Evolutionary conservation across 2,329 filamentous ascomycete species (phyloP), one percentile per base, ranked within the genome.

Genomic region (Ambrosiella xylebori): DNA sequence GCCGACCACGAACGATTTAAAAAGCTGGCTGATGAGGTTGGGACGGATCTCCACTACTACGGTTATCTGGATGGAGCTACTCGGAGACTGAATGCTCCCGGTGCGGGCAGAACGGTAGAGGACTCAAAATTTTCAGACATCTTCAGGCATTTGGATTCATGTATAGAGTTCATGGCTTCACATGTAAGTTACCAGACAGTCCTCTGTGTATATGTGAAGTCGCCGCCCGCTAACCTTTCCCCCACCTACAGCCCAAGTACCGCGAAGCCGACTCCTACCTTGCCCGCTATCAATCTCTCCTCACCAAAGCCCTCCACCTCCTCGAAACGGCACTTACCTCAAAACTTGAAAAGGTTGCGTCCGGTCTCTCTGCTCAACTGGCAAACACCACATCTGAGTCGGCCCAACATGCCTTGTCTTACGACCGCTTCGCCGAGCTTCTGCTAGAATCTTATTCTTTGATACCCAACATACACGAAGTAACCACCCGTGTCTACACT

Each of bases 11-110:
- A 78, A 64, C 81, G 86, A 27, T 76, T 96, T 45, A 82, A 87
- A 61, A 79, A 77, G 63, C 77, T 98, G 47, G 88, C 89, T 2
- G 81, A 94, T 63, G 84, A 89, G 60, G 85, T 98, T 59, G 85
- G 87, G 35, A 86, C 87, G 27, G 94, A 96, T 64, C 74, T 96
- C n/a, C 84, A 90, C 66, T 96, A 95, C 70, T 98, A 98, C 69
- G 81, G 86, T 17, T 96, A 95, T 66, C 77, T 98, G 5, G 93
- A 98, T 63, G 89, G 85, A 52, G 89, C 91, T 61, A 95, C 89
- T 0, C 80, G 90, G 58, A 80, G 89, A 12, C 79, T 98, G 59
- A 97, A 97, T 73, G 90, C 90, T 0, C 90, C 93, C 0, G 89
- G 90, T 0, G 90, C 91, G 17, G 84, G 87, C 54, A 88, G 85